phyloP scores from a whole-genome alignment of 805 yeast genomes.

The Ogataea saltuana region DNA sequence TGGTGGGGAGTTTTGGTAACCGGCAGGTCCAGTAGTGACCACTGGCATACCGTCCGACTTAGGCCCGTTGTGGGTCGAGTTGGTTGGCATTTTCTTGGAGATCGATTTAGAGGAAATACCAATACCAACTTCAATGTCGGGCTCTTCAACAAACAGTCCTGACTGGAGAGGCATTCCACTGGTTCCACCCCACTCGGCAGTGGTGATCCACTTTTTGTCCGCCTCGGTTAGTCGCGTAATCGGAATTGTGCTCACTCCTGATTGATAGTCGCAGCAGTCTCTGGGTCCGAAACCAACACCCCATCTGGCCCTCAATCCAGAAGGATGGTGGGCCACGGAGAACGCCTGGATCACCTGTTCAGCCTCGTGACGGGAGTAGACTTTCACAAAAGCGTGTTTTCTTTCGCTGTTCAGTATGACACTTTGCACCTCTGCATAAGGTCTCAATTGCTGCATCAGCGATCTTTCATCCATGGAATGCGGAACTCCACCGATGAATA shows the following conservation, averaged over 20 bases:
- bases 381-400: conserved; percentile 95
- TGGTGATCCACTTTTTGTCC: conserved; percentile 83
- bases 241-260: conserved; percentile 87
- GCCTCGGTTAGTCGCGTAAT: conserved; percentile 89
- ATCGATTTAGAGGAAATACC: conserved; percentile 92
- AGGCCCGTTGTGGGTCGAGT: conserved; percentile 82
- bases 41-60: conserved; percentile 52
- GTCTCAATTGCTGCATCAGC: conserved; percentile 69
- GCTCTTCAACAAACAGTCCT: conserved; percentile 90
- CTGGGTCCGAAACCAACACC: conserved; percentile 99
- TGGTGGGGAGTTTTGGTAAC: conserved; percentile 17
- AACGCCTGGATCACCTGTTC: conserved; percentile 75
- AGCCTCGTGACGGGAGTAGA: conserved; percentile 89
- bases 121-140: conserved; percentile 94
- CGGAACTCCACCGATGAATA: conserved; percentile 94
- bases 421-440: conserved; percentile 90
- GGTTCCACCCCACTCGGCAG: conserved; percentile 97
- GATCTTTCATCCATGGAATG: conserved; percentile 75
- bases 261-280: conserved; percentile 94
- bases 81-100: conserved; percentile 90
- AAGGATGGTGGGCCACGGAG: conserved; percentile 57
- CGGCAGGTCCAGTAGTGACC: conserved; percentile 13
- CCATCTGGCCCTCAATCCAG: conserved; percentile 85
- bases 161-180: conserved; percentile 80
- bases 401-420: conserved; percentile 84